phyloP scores from a whole-genome alignment of 768 basidiomycete genomes.

The Gloeopeniophorella convolvens region DNA sequence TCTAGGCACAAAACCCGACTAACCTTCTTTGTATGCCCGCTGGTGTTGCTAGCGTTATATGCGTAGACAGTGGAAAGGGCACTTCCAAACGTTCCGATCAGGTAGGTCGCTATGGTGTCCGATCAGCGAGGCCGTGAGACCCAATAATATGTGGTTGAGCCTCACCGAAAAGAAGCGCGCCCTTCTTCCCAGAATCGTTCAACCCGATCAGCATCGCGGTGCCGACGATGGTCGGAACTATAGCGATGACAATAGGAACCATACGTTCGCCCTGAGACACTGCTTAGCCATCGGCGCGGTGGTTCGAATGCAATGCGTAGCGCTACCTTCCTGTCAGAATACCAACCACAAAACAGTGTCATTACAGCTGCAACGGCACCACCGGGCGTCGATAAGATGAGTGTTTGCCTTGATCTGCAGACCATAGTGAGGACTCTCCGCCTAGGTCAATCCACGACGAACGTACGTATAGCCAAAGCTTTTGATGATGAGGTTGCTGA shows the following conservation, averaged over 20 bases:
- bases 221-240: constrained; percentile 55
- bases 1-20: neutral
- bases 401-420: constrained; percentile 47
- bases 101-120: constrained; percentile 35
- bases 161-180: constrained; percentile 49
- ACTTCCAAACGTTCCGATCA: constrained; percentile 52
- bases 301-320: neutral
- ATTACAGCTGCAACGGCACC: constrained; percentile 45
- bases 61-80: constrained; percentile 55
- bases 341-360: constrained; percentile 52
- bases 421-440: no score
- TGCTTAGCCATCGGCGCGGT: neutral
- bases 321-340: constrained; percentile 54
- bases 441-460: neutral
- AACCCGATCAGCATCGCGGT: constrained; percentile 50
- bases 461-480: constrained; percentile 58
- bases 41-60: constrained; percentile 58
- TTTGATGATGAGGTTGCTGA: constrained; percentile 57
- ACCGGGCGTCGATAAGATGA: constrained; percentile 52
- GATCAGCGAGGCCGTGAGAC: neutral
- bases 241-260: constrained; percentile 51
- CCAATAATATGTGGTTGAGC: no score
- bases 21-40: constrained; percentile 60
- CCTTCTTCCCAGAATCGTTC: constrained; percentile 42
- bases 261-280: constrained; percentile 45